Conservation (phyloP, 2,329 filamentous ascomycete genomes). For the Cryphonectria nitschkei region DNA sequence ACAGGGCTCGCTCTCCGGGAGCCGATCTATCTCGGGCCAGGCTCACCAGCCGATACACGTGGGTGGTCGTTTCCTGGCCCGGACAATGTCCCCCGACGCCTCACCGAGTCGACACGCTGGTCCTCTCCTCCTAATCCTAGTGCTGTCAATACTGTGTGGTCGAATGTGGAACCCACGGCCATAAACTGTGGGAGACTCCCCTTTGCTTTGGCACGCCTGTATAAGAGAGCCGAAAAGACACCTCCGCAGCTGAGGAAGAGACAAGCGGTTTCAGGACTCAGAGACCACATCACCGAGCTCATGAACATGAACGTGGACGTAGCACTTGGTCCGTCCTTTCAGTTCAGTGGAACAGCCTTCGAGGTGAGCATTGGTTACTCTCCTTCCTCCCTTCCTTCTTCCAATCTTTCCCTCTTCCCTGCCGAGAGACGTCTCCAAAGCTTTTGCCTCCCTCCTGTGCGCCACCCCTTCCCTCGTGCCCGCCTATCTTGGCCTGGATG, state of each 20-base stretch:
- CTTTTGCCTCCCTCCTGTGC: background rate
- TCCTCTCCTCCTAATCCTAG: background rate
- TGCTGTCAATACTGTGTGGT: background rate
- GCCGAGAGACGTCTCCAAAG: background rate
- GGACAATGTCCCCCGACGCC: background rate
- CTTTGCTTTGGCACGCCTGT: conserved; percentile 12
- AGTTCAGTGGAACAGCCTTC: background rate
- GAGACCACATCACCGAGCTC: background rate
- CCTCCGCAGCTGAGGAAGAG: conserved; percentile 16
- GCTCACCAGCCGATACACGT: background rate
- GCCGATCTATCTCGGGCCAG: background rate
- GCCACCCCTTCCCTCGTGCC: background rate
- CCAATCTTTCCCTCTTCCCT: background rate
- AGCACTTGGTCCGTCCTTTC: background rate
- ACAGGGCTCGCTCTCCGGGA: background rate
- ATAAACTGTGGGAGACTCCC: conserved; percentile 9
- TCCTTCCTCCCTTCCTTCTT: background rate
- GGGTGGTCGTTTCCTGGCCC: background rate
- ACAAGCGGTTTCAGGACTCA: background rate
- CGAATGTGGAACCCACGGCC: background rate
- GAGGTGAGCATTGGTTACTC: background rate
- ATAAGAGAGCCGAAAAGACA: background rate
- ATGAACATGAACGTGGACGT: background rate
- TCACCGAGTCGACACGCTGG: background rate
- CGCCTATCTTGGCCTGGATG: background rate